Base-by-base conservation (phyloP, 352 stramenopile genomes). In the Pythium vanterpoolii region DNA sequence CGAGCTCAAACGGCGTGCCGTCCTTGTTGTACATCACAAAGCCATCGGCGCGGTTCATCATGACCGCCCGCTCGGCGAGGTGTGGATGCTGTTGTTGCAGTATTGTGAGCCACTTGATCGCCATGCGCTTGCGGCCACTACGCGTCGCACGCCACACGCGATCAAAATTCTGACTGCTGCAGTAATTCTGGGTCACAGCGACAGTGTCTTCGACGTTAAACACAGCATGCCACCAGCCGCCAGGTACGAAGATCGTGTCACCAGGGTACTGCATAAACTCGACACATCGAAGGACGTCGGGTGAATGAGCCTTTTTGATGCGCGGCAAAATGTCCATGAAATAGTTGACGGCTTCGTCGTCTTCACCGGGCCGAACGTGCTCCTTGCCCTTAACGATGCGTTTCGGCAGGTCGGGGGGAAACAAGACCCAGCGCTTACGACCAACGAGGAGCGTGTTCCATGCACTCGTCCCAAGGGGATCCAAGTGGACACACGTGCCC, bases 371-470 rank as follows among this genome's bases (percentile, higher is more conserved):
- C 30, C 79, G 84, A 6, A 99, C 80, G 64, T 96, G 89, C 36
- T 79, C 74, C 52, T 95, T 96, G 47, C 83, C 84, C 38, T 87
- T 88, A 30, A 89, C 79, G 9, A 89, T 60, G 7, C 69, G 54
- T 59, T 93, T 93, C 11, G 77, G 67, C 9, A 92, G 55, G 34
- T 96, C 79, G 1, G 95, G 95, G 16, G 96, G 96, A 68, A 98
- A 99, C 39, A 98, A 91, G 50, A 99, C 95, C 96, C 96, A 99
- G 55, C 90, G 86, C 77, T 99, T 99, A 19, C 90, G 82, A 5
- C 96, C 96, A 10, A 88, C 75, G 24, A 99, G 82, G 14, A 98
- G 74, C 14, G 91, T 97, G 73, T 99, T 99, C 96, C 96, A 99
- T 8, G 96, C 96, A 65, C 95, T 96, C 2, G 96, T 98, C 11